Percentiles rank a stretch among this genome's conserved stretches.
These are phyloP conservation scores for Kodamaea derodonti DNA, from an alignment of 1,139 yeast species.

Conservation along the genomic window DNA sequence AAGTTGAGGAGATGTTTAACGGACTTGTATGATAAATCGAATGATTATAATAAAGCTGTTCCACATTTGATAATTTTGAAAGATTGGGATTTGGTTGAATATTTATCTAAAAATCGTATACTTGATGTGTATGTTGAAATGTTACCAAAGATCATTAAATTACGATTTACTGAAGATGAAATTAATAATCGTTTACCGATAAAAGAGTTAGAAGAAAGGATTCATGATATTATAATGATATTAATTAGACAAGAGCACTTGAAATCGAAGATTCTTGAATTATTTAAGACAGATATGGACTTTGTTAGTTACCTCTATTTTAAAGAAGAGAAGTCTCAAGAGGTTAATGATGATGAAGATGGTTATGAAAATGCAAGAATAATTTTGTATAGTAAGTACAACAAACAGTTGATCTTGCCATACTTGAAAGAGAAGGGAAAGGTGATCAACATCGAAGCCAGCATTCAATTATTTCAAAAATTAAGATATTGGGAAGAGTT, in stretches of 20 bases:
- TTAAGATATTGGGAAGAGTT: conserved; percentile 53
- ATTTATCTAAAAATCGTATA: conserved; percentile 61
- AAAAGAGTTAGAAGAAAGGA: conserved; percentile 32
- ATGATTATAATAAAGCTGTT: conserved; percentile 62
- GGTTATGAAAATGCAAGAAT: conserved; percentile 59
- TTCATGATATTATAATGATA: conserved; percentile 48
- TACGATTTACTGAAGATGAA: conserved; percentile 36
- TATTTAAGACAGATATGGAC: conserved; percentile 46
- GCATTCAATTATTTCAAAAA: conserved; percentile 19
- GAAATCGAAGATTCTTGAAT: conserved; percentile 20
- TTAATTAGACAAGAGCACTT: conserved; percentile 46
- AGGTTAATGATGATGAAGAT: conserved; percentile 4
- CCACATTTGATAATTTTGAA: conserved; percentile 54
- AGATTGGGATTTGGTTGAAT: conserved; percentile 53
- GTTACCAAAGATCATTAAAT: conserved; percentile 51
- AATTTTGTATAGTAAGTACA: conserved; percentile 59
- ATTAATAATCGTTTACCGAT: conserved; percentile 31
- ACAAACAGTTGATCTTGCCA: conserved; percentile 47
- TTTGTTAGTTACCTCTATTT: conserved; percentile 59
- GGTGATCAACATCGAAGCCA: conserved; percentile 7
- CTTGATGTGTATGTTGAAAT: conserved; percentile 45
- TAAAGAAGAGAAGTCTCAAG: conserved; percentile 36
- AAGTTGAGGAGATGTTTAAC: conserved; percentile 50
- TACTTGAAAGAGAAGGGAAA: conserved; percentile 43
- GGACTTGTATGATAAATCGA: conserved; percentile 51